Base-by-base conservation (phyloP, 2,329 filamentous ascomycete genomes). In the Verticillium albo-atrum region DNA sequence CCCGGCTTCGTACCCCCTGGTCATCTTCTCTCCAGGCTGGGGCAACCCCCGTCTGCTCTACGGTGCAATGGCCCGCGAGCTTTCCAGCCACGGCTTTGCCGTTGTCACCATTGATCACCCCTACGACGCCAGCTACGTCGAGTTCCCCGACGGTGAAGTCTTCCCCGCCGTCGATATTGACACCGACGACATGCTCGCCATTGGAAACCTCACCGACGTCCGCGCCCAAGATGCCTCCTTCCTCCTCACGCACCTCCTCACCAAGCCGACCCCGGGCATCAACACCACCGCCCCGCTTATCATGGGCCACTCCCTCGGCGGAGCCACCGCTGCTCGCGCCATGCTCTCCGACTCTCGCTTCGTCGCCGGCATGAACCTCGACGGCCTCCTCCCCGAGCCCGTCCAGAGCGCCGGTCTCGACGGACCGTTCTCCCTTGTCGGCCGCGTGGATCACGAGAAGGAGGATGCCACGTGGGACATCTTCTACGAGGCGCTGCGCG, bases 21-120 rank as follows among this genome's bases (percentile, higher is more conserved):
- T 81, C 32, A 57, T 82, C 9, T 74, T 84, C 51, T 79, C 77
- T 0, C 75, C 80, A 1, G 81, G 78, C 3, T 70, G 75, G 30
- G 76, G 75, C 3, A 74, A 73, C 5, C 75, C 76, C 0, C 71
- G 80, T 1, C 65, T 78, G 1, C 53, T 80, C 1, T 79, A 83
- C 63, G 72, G 68, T 4, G 74, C 72, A 5, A 71, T 78, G 60
- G 77, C 79, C 2, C 73, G 74, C 2, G 74, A 77, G 3, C 69
- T 84, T 3, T 77, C 79, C 0, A 78, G 76, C 17, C 70, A 75
- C 6, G 80, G 80, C 0, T 78, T 75, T 55, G 69, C 75, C 0
- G 77, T 84, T 2, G 68, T 81, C 14, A 69, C 79, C 0, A 68
- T 84, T 26, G 82, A 84, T 59, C 81, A 83, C 56, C 74, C 80